Evolutionary conservation across 441 rosid genomes (phyloP).

Genomic region (Melastoma candidum): DNA sequence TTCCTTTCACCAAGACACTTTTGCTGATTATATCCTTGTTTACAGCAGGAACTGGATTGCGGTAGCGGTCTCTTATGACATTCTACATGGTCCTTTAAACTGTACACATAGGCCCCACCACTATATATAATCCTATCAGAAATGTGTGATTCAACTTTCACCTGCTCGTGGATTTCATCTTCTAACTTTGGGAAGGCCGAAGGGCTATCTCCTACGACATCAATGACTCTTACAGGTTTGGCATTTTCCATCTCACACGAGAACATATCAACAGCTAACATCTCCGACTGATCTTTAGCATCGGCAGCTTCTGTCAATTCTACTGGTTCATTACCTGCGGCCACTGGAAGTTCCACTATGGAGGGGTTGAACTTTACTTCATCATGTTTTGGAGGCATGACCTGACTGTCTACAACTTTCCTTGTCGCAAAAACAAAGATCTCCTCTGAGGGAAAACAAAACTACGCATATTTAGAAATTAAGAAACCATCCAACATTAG

Average conservation of each 20-base stretch:
- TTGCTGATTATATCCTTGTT: conserved; percentile 21
- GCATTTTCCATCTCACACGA: conserved; percentile 29
- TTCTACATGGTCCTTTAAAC: conserved; percentile 37
- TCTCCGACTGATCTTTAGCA: conserved; percentile 32
- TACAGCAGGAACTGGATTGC: conserved; percentile 29
- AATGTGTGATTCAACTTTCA: conserved; percentile 22
- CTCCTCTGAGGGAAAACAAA: conserved; percentile 30
- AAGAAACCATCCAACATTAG: too few relatives aligned
- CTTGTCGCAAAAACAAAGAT: conserved; percentile 15
- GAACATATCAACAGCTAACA: conserved; percentile 27
- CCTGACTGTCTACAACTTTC: conserved; percentile 16
- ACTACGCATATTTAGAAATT: conserved; percentile 3
- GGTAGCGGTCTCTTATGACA: conserved; percentile 50
- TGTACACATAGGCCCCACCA: conserved; percentile 23
- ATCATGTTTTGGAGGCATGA: conserved; percentile 22
- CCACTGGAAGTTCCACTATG: conserved; percentile 24
- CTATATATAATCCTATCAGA: conserved; percentile 21
- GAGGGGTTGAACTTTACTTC: conserved; percentile 15
- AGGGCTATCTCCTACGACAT: conserved; percentile 20
- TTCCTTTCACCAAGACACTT: conserved; percentile 42
- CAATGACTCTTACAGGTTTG: conserved; percentile 29
- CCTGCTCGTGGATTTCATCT: conserved; percentile 19
- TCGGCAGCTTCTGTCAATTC: conserved; percentile 38
- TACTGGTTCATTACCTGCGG: conserved; percentile 26
- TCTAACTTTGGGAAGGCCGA: conserved; percentile 31